Evolutionary conservation across 495 filamentous ascomycete genomes (phyloP).

Genomic region (Staphylotrichum tortipilum): DNA sequence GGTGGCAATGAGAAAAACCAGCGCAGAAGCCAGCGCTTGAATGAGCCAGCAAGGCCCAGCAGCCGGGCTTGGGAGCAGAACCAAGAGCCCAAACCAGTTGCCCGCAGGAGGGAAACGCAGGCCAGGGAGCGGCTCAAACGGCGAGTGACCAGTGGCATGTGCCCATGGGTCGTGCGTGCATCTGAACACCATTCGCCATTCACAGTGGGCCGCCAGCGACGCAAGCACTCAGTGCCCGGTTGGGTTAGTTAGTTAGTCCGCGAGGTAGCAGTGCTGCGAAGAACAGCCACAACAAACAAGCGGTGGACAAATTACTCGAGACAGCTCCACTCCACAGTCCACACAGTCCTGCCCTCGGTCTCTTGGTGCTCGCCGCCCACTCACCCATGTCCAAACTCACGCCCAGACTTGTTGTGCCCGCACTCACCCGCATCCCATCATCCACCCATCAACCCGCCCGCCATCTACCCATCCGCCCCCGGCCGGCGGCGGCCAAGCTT

Average conservation of each 20-base stretch:
- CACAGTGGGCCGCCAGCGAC: too few species aligned
- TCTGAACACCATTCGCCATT: not conserved
- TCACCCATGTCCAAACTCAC: conserved; percentile 21
- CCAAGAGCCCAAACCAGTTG: too few species aligned
- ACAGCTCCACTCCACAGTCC: not conserved
- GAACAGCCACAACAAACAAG: not conserved
- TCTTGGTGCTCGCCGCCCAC: not conserved
- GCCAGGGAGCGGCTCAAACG: not conserved
- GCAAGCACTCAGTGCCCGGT: not conserved
- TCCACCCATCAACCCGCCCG: too few species aligned
- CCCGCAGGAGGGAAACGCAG: too few species aligned
- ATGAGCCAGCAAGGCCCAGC: not conserved
- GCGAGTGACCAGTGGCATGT: not conserved
- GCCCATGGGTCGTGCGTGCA: not conserved
- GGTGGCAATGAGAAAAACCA: too few species aligned
- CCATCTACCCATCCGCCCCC: too few species aligned
- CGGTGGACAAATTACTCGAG: not conserved
- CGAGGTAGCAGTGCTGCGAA: too few species aligned
- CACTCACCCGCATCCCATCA: too few species aligned
- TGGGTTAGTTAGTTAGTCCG: not conserved
- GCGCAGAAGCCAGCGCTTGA: too few species aligned
- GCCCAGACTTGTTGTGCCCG: too few species aligned
- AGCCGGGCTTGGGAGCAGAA: not conserved
- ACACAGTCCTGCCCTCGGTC: too few species aligned
- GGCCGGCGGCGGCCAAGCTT: conserved; percentile 4